Evolutionary conservation across 1,284 basidiomycete species (phyloP).

Genomic region (Phylloporus gajari): DNA sequence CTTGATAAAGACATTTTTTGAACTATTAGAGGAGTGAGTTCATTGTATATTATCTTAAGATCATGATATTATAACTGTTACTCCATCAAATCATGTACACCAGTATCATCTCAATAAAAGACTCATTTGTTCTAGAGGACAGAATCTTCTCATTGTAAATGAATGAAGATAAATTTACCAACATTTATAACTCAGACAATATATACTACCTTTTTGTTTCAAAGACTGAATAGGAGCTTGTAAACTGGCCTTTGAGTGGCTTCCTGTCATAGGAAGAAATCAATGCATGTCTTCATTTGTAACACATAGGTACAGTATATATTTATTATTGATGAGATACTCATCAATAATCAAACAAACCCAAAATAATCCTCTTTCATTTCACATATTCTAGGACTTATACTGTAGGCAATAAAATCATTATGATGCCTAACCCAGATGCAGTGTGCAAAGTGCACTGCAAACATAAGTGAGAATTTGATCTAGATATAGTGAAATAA

Average conservation of each 20-base stretch:
- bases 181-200: conserved; percentile 1
- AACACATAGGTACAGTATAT: conserved; percentile 4
- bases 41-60: no score
- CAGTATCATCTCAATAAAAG: background rate
- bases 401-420: no score
- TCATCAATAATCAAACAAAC: background rate
- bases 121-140: background rate
- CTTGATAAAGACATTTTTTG: no score
- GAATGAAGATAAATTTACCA: background rate
- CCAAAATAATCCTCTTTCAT: conserved; percentile 7
- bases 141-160: conserved; percentile 5
- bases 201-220: background rate
- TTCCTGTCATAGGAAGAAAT: conserved; percentile 1
- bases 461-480: no score
- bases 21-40: no score
- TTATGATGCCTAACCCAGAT: no score
- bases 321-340: no score
- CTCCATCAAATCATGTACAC: no score
- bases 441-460: no score
- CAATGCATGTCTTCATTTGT: background rate
- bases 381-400: conserved; percentile 7
- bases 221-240: conserved; percentile 4
- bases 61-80: background rate
- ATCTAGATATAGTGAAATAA: no score
- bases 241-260: background rate